Percentiles rank a stretch among this genome's conserved stretches.
Evolutionary conservation across 768 basidiomycete genomes (phyloP).

Genomic region (Rhodotorula toruloides): DNA sequence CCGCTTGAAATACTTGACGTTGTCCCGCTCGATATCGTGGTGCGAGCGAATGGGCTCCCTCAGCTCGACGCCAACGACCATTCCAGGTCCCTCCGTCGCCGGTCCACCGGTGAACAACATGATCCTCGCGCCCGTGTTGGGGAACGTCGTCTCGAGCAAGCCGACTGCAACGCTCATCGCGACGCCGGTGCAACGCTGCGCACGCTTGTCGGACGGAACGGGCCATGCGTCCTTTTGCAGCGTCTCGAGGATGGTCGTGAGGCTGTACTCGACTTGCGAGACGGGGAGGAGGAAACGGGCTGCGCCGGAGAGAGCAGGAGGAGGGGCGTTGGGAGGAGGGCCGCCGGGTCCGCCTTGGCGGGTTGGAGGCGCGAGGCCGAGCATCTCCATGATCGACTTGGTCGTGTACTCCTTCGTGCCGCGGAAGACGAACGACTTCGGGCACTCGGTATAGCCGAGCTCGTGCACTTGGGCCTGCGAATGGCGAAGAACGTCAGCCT

Average conservation of each 20-base stretch:
- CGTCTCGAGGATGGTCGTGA: conserved; percentile 84
- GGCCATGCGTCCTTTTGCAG: conserved; percentile 93
- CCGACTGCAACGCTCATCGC: conserved; percentile 90
- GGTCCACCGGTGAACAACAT: conserved; percentile 96
- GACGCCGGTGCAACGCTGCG: conserved; percentile 89
- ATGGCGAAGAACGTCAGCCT: not conserved
- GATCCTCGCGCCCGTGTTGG: conserved; percentile 90
- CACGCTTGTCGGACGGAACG: conserved; percentile 86
- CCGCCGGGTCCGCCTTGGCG: conserved; percentile 72
- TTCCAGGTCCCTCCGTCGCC: conserved; percentile 90
- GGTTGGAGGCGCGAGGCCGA: conserved; percentile 60
- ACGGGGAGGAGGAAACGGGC: conserved; percentile 87
- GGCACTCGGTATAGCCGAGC: conserved; percentile 90
- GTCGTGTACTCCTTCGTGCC: conserved; percentile 93
- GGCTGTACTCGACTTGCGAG: conserved; percentile 88
- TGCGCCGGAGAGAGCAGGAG: conserved; percentile 54
- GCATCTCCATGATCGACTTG: conserved; percentile 98
- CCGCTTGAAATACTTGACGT: conserved; percentile 93
- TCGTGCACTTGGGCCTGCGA: conserved; percentile 92
- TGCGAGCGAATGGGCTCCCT: conserved; percentile 97
- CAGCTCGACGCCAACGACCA: conserved; percentile 91
- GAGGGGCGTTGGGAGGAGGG: conserved; percentile 59
- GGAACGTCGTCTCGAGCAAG: conserved; percentile 86
- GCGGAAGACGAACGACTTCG: conserved; percentile 97
- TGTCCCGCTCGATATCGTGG: conserved; percentile 96